Evolutionary conservation across 306 rosid species (phyloP), one percentile per base, ranked within the genome.

Genomic region (Gastrolobium bilobum): DNA sequence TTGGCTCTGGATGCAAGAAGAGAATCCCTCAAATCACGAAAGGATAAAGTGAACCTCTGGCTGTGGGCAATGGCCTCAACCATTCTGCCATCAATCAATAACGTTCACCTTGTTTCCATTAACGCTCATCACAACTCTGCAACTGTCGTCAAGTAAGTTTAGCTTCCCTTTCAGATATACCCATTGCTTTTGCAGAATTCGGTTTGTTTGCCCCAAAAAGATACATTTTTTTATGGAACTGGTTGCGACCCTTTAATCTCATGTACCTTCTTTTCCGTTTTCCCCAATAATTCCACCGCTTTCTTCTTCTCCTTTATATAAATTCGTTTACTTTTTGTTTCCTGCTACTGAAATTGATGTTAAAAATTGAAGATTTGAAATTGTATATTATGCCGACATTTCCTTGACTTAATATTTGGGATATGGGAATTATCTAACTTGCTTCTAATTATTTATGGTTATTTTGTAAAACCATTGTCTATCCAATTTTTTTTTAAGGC

Each of bases 1-100:
- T 40, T 42, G 26, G 33, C 10, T 35, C 34, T 20, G 10, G 48
- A 2, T 61, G 48, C 50, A 26, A 15, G 34, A 15, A 14, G 9
- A 53, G 29, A 6, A 9, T 4, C 40, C 0, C 26, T 20, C 33
- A 5, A 78, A 68, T 54, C 9, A 59, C 40, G 75, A 75, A 74
- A 39, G 74, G 76, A 67, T 62, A 68, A 61, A 46, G 35, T 33
- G 42, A 31, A 44, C 29, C 35, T 26, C 6, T 11, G 15, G 2
- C n/a, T 11, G 37, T 5, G 51, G 56, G 57, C 69, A 74, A 91
- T 89, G 92, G 87, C 90, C 42, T 81, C 92, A 79, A 74, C 85
- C 71, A 56, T 82, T 85, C 81, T 83, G 11, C 76, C 81, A 35
- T 81, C 84, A 60, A 69, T 81, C 79, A 86, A 20, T 20, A 20